A percentile compares a stretch with the other conserved stretches of the same genome.
Conservation (phyloP, 192 early-diverging fungal species). For the Coemansia sp. region DNA sequence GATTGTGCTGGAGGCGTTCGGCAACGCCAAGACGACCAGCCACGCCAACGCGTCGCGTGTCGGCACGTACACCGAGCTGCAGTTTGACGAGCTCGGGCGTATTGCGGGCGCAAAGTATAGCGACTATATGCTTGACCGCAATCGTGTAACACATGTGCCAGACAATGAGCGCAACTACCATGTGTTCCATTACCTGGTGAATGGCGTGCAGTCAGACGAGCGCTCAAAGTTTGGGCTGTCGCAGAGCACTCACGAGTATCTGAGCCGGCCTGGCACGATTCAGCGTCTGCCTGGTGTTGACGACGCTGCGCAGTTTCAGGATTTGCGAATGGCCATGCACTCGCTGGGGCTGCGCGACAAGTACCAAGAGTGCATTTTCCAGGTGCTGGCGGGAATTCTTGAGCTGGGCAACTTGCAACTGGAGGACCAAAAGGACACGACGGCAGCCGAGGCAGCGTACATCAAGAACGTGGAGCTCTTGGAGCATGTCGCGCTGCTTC, state of each 20-base stretch:
- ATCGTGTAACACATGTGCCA: constrained; percentile 66
- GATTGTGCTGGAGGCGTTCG: constrained; percentile 83
- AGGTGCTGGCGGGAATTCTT: constrained; percentile 81
- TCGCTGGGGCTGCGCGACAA: constrained; percentile 82
- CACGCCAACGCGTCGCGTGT: constrained; percentile 84
- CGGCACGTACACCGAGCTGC: constrained; percentile 83
- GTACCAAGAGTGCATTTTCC: constrained; percentile 83
- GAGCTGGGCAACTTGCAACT: constrained; percentile 88
- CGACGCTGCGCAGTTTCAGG: constrained; percentile 62
- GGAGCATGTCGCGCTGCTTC: constrained; percentile 78
- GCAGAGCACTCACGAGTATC: constrained; percentile 57
- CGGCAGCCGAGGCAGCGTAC: constrained; percentile 70
- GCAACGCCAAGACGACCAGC: constrained; percentile 73
- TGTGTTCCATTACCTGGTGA: constrained; percentile 92
- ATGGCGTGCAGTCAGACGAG: constrained; percentile 80
- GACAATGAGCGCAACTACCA: constrained; percentile 86
- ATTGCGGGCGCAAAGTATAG: constrained; percentile 85
- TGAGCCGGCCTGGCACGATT: constrained; percentile 45
- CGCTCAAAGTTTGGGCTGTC: constrained; percentile 70
- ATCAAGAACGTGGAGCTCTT: constrained; percentile 80
- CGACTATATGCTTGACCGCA: constrained; percentile 87
- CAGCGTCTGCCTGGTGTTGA: constrained; percentile 60
- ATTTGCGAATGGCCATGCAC: constrained; percentile 80
- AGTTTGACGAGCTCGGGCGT: constrained; percentile 89
- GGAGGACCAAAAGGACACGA: constrained; percentile 66